phyloP scores from a whole-genome alignment of 495 filamentous ascomycete species.

The Physcia stellaris region DNA sequence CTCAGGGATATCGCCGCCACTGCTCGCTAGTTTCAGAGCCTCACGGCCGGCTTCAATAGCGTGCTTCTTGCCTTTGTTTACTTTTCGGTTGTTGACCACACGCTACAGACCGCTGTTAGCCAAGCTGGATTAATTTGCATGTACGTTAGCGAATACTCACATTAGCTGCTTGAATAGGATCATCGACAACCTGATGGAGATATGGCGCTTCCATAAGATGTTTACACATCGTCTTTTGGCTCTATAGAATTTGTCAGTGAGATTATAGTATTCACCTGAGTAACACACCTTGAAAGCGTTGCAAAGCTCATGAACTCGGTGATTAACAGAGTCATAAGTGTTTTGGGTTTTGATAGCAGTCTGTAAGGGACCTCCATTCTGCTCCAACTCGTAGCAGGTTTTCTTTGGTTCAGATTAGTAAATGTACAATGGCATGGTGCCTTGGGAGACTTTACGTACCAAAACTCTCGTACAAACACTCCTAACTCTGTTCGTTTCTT shows the following conservation, averaged over 20 bases:
- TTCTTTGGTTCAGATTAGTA: constrained; percentile 7
- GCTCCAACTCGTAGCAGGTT: constrained; percentile 6
- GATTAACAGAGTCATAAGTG: no score
- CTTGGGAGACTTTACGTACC: constrained; percentile 8
- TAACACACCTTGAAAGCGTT: no score
- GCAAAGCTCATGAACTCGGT: no score
- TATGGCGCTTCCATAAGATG: constrained; percentile 24
- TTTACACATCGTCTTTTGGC: constrained; percentile 27
- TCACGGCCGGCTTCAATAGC: constrained; percentile 9
- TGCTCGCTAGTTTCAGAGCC: not conserved
- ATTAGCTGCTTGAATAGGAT: constrained; percentile 16
- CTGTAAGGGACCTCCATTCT: no score
- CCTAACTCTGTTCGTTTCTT: constrained; percentile 8
- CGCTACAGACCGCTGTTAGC: no score
- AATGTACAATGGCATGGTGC: constrained; percentile 5
- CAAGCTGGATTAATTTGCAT: no score
- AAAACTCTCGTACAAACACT: constrained; percentile 17
- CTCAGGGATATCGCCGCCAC: no score
- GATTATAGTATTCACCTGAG: no score
- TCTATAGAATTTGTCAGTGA: constrained; percentile 2
- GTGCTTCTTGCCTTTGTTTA: constrained; percentile 13
- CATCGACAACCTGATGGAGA: constrained; percentile 20
- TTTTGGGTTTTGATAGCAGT: no score
- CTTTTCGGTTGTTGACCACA: constrained; percentile 16
- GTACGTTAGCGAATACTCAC: constrained; percentile 3